Base-by-base conservation (phyloP, 306 rosid genomes). In the Cucumis cinereus region DNA sequence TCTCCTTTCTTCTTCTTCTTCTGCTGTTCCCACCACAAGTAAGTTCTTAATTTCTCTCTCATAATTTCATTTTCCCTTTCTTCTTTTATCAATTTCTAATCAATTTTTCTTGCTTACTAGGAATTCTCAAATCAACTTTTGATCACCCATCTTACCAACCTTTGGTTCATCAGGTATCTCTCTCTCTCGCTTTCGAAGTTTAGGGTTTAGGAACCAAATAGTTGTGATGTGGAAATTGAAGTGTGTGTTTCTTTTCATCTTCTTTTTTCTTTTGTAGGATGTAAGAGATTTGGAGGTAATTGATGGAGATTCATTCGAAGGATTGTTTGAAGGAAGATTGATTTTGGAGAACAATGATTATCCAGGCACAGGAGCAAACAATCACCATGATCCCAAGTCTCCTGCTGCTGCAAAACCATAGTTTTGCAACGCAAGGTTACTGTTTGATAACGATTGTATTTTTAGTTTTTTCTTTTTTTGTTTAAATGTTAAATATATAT, bases 281-380 rank as follows among this genome's bases (percentile, higher is more conserved):
- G 52, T 5, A 61, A 8, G 12, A 56, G 78, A 82, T 50, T 33
- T 67, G 23, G 78, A 50, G 76, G 47, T 20, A 3, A 28, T 19
- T 15, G 80, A 47, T 26, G 89, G 58, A 53, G 81, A 78, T 28
- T 36, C 70, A 45, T 55, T 79, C 30, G 86, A 77, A 79, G 79
- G 74, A 52, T 75, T 77, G 17, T 56, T 30, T 20, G 84, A 85
- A 66, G 75, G 86, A 58, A 82, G 91, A 77, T 74, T 79, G 78
- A 87, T 75, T 76, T n/a, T 89, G 71, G 93, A 87, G 78, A 84
- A 55, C 9, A 63, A 57, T 61, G 93, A 87, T 30, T 89, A 89
- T 82, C 90, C 87, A 26, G 91, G 89, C 15, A 82, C 93, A 49
- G 93, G 88, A 28, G 89, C 93, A 77, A 89, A 89, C 84, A 85